Percentiles rank a stretch among this genome's conserved stretches.
Evolutionary conservation across 768 basidiomycete species (phyloP).

Genomic region (Suillus subalutaceus): DNA sequence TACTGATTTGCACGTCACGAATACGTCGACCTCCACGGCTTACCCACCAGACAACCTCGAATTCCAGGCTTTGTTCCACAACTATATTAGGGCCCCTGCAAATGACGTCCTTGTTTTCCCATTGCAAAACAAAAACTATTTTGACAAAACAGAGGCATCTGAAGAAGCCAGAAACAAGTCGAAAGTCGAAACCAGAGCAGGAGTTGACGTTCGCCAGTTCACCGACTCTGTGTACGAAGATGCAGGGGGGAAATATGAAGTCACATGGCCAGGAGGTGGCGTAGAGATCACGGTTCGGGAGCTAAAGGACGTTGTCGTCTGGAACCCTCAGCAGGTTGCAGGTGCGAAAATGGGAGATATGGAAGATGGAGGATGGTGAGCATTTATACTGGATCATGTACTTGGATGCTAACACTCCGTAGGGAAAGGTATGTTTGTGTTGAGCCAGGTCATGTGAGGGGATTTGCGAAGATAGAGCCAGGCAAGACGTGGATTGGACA

Average conservation of each 20-base stretch:
- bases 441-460: conserved; percentile 85
- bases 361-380: conserved; percentile 87
- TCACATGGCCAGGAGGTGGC: conserved; percentile 62
- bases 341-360: conserved; percentile 85
- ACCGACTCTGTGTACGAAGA: conserved; percentile 84
- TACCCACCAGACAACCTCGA: conserved; percentile 53
- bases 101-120: conserved; percentile 62
- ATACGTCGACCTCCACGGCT: conserved; percentile 51
- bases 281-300: conserved; percentile 54
- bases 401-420: conserved; percentile 11
- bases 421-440: conserved; percentile 90
- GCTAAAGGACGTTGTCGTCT: conserved; percentile 84
- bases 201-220: conserved; percentile 64
- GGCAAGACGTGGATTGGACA: conserved; percentile 78
- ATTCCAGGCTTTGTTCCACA: conserved; percentile 95
- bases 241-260: conserved; percentile 54
- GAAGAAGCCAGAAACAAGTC: conserved; percentile 49
- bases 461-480: conserved; percentile 63
- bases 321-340: conserved; percentile 82
- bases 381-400: conserved; percentile 11
- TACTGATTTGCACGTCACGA: conserved; percentile 81
- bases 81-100: conserved; percentile 75
- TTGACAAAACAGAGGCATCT: conserved; percentile 77
- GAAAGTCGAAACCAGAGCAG: conserved; percentile 61
- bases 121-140: conserved; percentile 65